These are phyloP conservation scores for Lactarius deliciosus DNA, from an alignment of 768 basidiomycete genomes.

Conservation along the genomic window DNA sequence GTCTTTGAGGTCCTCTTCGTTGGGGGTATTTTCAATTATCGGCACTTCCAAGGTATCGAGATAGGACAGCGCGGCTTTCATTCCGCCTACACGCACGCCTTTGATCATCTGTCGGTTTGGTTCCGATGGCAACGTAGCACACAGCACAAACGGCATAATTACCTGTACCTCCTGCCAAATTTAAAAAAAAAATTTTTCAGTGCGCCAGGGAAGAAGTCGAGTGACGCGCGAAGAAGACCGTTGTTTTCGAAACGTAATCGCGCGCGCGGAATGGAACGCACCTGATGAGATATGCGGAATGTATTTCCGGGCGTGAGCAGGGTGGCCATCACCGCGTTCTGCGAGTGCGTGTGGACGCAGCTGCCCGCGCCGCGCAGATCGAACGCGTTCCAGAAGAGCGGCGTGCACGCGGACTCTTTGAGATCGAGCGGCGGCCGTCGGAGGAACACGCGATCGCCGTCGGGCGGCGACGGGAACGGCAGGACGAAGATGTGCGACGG, in stretches of 20 bases:
- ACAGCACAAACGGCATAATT: slow-evolving; percentile 9
- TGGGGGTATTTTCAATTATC: slow-evolving; percentile 89
- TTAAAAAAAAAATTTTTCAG: neutral
- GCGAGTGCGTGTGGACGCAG: slow-evolving; percentile 90
- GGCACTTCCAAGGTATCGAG: slow-evolving; percentile 83
- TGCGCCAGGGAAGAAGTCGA: neutral
- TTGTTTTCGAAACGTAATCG: neutral
- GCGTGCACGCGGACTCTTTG: slow-evolving; percentile 87
- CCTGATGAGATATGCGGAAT: slow-evolving; percentile 85
- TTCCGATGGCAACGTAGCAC: neutral
- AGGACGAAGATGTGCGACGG: slow-evolving; percentile 87
- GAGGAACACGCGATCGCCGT: slow-evolving; percentile 73
- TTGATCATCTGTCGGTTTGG: slow-evolving; percentile 79
- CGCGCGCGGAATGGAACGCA: slow-evolving; percentile 32
- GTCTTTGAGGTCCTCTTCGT: slow-evolving; percentile 85
- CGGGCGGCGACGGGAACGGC: slow-evolving; percentile 64
- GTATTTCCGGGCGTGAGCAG: slow-evolving; percentile 67
- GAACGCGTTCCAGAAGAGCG: slow-evolving; percentile 91
- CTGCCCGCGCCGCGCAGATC: slow-evolving; percentile 75
- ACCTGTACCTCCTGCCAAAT: slow-evolving; percentile 5
- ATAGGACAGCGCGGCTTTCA: slow-evolving; percentile 74
- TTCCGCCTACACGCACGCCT: slow-evolving; percentile 75
- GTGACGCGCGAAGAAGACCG: neutral
- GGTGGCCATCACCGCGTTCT: slow-evolving; percentile 88
- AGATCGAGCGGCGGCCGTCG: slow-evolving; percentile 68